Base-by-base conservation (phyloP, 495 filamentous ascomycete genomes). In the Glonium stellatum region DNA sequence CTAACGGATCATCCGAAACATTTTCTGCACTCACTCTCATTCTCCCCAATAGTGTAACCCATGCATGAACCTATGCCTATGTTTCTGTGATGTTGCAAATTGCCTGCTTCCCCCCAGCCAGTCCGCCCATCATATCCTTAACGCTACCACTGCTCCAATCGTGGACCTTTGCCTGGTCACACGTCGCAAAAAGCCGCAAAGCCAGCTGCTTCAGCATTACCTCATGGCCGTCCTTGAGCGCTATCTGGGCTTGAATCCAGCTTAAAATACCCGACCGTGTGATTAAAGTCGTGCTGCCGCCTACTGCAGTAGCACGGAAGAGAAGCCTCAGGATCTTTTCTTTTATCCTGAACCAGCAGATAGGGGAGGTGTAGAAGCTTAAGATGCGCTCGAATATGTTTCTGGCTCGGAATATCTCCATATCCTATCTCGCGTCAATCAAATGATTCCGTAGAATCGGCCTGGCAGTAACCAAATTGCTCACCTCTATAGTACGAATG, bases 231-330 rank as follows among this genome's bases (percentile, higher is more conserved):
- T 70, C 65, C 39, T 53, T 23, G 42, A 70, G 69, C 56, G 75
- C 66, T 54, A 72, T 68, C 69, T 84, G 80, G 59, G 78, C 78
- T 55, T 86, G 77, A 31, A 95, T 79, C 90, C 92, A 98, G 57
- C 81, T 85, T 53, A 93, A 69, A 13, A 89, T 73, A n/a, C 88
- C 92, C 22, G 87, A 84, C 63, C 93, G 78, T 12, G 92, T 96
- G 31, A 91, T 86, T 41, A 96, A 74, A 12, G 90, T 96, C 22
- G 86, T 88, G 69, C 89, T 90, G 0, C 90, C 93, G 3, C 83
- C 85, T 49, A 86, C 83, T 21, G 95, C 84, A 22, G 79, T 78
- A 0, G 84, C 82, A 25, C 87, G 82, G 67, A 88, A 90, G 5
- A 96, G 55, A 13, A 96, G 73, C 49, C 84, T 78, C 15, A 96